These are phyloP conservation scores for Sisymbrium altissimum DNA, from an alignment of 345 rosid species.

Conservation along the genomic window DNA sequence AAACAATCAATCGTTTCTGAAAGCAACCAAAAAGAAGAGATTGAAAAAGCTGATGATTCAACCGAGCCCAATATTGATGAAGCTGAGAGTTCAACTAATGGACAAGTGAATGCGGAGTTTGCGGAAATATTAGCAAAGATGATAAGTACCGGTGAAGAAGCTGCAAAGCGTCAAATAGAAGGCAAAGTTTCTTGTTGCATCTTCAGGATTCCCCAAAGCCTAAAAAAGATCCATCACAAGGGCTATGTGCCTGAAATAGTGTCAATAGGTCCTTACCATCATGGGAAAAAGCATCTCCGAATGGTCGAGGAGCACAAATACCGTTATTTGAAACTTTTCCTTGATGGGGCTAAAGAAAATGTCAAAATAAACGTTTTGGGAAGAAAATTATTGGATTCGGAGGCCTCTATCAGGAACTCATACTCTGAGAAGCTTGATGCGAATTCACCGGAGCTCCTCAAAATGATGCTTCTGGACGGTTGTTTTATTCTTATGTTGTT, in stretches of 20 bases:
- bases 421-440: conserved; percentile 4
- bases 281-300: background rate
- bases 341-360: background rate
- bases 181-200: conserved; percentile 41
- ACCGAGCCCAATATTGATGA: too few relatives aligned
- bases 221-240: conserved; percentile 22
- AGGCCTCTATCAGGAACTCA: too few relatives aligned
- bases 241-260: conserved; percentile 45
- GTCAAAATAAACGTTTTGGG: too few relatives aligned
- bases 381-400: too few relatives aligned
- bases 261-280: conserved; percentile 41
- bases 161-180: conserved; percentile 3
- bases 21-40: too few relatives aligned
- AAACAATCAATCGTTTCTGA: too few relatives aligned
- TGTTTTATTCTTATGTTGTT: conserved; percentile 55
- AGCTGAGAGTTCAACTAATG: too few relatives aligned
- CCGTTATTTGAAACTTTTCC: background rate
- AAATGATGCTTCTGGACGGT: conserved; percentile 51
- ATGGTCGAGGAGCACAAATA: background rate
- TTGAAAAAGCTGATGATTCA: too few relatives aligned
- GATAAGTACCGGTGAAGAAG: too few relatives aligned
- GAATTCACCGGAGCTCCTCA: conserved; percentile 8
- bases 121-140: too few relatives aligned
- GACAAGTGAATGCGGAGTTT: too few relatives aligned
- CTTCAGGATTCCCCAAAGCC: conserved; percentile 45